Evolutionary conservation across 2,329 filamentous ascomycete species (phyloP).

Genomic region (Fusarium marasasianum): DNA sequence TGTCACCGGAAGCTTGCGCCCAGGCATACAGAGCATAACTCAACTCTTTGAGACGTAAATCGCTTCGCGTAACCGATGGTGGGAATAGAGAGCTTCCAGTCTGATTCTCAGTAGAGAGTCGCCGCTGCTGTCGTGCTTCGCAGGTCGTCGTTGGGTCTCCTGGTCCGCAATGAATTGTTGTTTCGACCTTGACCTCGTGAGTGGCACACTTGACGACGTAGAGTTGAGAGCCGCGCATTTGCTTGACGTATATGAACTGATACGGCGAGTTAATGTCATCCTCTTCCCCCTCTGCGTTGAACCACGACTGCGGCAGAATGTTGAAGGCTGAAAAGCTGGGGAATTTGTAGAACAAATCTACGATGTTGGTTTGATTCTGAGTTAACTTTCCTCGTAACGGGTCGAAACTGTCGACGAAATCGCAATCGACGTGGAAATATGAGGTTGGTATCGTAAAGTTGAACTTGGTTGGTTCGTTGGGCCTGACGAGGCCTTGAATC

Average conservation of each 20-base stretch:
- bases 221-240: neutral
- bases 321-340: neutral
- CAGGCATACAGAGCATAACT: neutral
- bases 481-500: neutral
- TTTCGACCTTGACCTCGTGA: neutral
- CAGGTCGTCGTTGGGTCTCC: neutral
- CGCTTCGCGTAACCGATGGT: neutral
- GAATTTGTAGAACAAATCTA: neutral
- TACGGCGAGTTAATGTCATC: neutral
- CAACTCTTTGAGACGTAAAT: neutral
- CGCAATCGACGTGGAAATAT: neutral
- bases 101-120: neutral
- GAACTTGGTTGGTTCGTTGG: neutral
- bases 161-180: neutral
- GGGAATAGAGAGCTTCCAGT: neutral
- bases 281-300: neutral
- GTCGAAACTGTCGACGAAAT: neutral
- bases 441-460: neutral
- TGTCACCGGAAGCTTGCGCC: neutral
- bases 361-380: fast-evolving
- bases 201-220: neutral
- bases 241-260: neutral
- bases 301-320: neutral
- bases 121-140: neutral
- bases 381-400: neutral